A percentile compares a stretch with the other conserved stretches of the same genome.
phyloP scores from a whole-genome alignment of 192 early-diverging fungal genomes.

The Martensiomyces pterosporus region DNA sequence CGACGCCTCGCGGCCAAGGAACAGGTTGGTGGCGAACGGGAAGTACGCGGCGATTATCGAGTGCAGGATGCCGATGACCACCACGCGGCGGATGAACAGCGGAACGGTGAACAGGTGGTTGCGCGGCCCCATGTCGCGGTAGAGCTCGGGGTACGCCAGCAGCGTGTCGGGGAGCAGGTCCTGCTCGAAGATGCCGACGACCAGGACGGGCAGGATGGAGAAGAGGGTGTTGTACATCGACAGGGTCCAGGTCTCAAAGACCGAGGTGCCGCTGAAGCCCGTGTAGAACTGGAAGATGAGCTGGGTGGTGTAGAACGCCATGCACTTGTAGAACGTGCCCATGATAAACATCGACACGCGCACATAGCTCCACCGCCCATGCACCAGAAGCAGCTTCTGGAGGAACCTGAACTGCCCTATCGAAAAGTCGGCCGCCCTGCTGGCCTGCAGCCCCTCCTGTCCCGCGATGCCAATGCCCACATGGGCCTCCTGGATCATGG shows the following conservation, averaged over 20 bases:
- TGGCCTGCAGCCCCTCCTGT: constrained; percentile 82
- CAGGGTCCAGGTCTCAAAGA: constrained; percentile 75
- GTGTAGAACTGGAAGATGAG: constrained; percentile 71
- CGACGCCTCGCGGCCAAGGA: constrained; percentile 24
- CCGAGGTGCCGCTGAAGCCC: constrained; percentile 68
- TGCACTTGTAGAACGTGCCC: constrained; percentile 88
- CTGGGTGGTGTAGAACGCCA: constrained; percentile 73
- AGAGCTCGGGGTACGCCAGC: constrained; percentile 67
- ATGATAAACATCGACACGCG: constrained; percentile 74
- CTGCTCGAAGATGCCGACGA: constrained; percentile 79
- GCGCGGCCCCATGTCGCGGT: constrained; percentile 51
- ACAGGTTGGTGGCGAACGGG: constrained; percentile 26
- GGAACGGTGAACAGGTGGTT: constrained; percentile 50
- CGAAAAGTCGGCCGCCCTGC: constrained; percentile 82
- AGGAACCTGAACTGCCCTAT: constrained; percentile 88
- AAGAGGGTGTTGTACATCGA: constrained; percentile 83
- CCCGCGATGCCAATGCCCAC: constrained; percentile 92
- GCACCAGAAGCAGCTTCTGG: constrained; percentile 74
- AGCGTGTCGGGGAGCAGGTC: constrained; percentile 66
- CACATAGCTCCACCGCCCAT: constrained; percentile 85
- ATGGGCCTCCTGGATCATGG: constrained; percentile 92
- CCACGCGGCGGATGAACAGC: constrained; percentile 43
- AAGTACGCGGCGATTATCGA: constrained; percentile 35
- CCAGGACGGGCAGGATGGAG: constrained; percentile 72
- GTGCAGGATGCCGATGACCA: constrained; percentile 53